A percentile compares a stretch with the other conserved stretches of the same genome.
These are phyloP conservation scores for Agaricus sinodeliciosus DNA, from an alignment of 768 basidiomycete genomes.

Conservation along the genomic window DNA sequence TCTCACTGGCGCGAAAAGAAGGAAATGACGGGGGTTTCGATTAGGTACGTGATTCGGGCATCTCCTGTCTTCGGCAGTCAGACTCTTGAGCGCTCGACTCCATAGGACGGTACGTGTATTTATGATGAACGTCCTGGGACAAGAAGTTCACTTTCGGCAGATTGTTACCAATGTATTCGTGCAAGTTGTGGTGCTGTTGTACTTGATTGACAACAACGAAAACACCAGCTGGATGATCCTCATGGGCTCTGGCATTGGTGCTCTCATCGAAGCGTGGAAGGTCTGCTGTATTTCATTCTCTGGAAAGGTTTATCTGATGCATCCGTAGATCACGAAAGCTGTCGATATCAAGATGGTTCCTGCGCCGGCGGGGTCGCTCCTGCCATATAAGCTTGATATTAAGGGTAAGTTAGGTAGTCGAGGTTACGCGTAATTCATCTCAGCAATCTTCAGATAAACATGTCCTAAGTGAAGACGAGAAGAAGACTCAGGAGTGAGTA, in stretches of 20 bases:
- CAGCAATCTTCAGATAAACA: slow-evolving; percentile 69
- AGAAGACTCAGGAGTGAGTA: slow-evolving; percentile 90
- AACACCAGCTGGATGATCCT: slow-evolving; percentile 99
- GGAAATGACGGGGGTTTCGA: slow-evolving; percentile 91
- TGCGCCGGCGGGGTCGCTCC: slow-evolving; percentile 50
- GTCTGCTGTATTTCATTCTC: slow-evolving; percentile 26
- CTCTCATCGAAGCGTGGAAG: slow-evolving; percentile 94
- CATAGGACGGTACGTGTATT: slow-evolving; percentile 45
- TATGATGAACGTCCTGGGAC: background rate
- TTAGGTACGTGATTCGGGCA: slow-evolving; percentile 51
- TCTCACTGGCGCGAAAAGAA: slow-evolving; percentile 93
- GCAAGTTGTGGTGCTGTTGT: slow-evolving; percentile 84
- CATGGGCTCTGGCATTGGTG: slow-evolving; percentile 75
- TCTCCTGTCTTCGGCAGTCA: slow-evolving; percentile 8
- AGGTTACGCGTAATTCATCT: background rate
- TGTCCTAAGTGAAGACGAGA: slow-evolving; percentile 93
- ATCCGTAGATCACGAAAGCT: slow-evolving; percentile 72
- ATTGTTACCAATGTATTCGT: slow-evolving; percentile 92
- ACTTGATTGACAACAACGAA: slow-evolving; percentile 91
- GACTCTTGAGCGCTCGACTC: slow-evolving; percentile 6
- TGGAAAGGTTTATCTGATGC: slow-evolving; percentile 11
- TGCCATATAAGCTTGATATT: slow-evolving; percentile 80
- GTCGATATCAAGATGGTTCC: slow-evolving; percentile 75
- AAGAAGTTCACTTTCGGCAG: slow-evolving; percentile 19
- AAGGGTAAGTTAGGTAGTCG: slow-evolving; percentile 46